Evolutionary conservation across 176 grass and related monocot genomes (phyloP).

Genomic region (Hsuehochloa calcarea): DNA sequence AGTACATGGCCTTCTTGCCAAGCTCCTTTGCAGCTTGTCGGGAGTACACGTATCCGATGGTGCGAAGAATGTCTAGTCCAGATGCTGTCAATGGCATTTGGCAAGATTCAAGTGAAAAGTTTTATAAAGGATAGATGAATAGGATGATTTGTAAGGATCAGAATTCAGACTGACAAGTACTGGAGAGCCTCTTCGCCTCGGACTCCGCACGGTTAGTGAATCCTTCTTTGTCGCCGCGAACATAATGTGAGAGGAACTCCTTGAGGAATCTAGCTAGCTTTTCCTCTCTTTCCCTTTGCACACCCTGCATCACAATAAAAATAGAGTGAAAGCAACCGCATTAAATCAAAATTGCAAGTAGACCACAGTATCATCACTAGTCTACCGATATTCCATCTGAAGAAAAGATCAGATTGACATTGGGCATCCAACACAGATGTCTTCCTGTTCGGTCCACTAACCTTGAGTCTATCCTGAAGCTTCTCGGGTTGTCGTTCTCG

Average conservation of each 20-base stretch:
- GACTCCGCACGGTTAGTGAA: conserved; percentile 63
- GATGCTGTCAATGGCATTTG: conserved; percentile 58
- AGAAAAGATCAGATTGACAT: neutral
- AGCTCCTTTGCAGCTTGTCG: conserved; percentile 93
- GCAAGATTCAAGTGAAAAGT: neutral
- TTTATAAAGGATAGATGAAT: neutral
- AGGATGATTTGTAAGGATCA: conserved; percentile 20
- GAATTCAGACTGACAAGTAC: conserved; percentile 47
- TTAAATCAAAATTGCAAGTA: neutral
- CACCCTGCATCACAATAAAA: conserved; percentile 51
- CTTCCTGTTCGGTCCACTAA: conserved; percentile 13
- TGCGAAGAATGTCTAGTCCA: conserved; percentile 78
- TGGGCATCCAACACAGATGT: conserved; percentile 8
- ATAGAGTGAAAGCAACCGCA: neutral
- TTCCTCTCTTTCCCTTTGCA: conserved; percentile 92
- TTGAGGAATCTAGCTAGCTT: conserved; percentile 82
- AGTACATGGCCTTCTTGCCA: conserved; percentile 92
- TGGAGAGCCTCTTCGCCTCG: conserved; percentile 79
- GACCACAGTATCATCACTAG: neutral
- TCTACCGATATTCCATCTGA: neutral
- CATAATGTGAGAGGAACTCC: conserved; percentile 85
- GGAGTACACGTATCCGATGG: conserved; percentile 88
- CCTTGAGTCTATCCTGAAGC: conserved; percentile 96
- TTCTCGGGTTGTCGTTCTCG: conserved; percentile 69
- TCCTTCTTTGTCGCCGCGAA: conserved; percentile 64